Conservation (phyloP, 768 basidiomycete species). For the Serpula lacrymans region DNA sequence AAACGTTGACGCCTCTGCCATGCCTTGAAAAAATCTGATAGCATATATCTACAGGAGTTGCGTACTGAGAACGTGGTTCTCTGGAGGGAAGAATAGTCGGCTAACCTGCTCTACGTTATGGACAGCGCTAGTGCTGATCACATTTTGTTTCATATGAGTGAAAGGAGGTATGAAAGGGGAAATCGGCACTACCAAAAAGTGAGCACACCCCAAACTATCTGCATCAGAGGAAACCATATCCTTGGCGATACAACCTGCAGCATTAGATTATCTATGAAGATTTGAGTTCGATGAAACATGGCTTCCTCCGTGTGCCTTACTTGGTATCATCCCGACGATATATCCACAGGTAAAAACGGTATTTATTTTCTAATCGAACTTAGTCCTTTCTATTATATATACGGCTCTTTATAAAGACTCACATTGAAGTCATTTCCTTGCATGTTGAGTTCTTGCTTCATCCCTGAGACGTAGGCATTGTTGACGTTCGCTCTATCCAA, state of each 20-base stretch:
- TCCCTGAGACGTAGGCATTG: slow-evolving; percentile 78
- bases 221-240: slow-evolving; percentile 64
- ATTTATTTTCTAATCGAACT: slow-evolving; percentile 52
- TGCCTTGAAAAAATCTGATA: slow-evolving; percentile 70
- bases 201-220: slow-evolving; percentile 61
- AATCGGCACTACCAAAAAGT: slow-evolving; percentile 52
- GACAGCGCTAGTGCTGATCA: slow-evolving; percentile 50
- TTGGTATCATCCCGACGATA: slow-evolving; percentile 71
- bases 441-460: slow-evolving; percentile 71
- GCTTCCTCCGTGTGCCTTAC: slow-evolving; percentile 26
- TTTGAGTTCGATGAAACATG: background rate
- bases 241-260: slow-evolving; percentile 60
- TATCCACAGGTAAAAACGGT: slow-evolving; percentile 75
- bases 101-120: slow-evolving; percentile 53
- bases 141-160: no score
- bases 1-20: slow-evolving; percentile 74
- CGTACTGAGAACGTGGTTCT: background rate
- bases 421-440: slow-evolving; percentile 62
- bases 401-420: slow-evolving; percentile 8
- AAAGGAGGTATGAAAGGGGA: background rate
- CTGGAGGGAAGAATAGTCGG: background rate
- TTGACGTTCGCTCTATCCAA: slow-evolving; percentile 65
- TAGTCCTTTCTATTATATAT: background rate
- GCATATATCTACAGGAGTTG: slow-evolving; percentile 48
- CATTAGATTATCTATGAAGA: slow-evolving; percentile 55